These are phyloP conservation scores for Diatrype stigma DNA, from an alignment of 2,329 filamentous ascomycete genomes.

Conservation along the genomic window DNA sequence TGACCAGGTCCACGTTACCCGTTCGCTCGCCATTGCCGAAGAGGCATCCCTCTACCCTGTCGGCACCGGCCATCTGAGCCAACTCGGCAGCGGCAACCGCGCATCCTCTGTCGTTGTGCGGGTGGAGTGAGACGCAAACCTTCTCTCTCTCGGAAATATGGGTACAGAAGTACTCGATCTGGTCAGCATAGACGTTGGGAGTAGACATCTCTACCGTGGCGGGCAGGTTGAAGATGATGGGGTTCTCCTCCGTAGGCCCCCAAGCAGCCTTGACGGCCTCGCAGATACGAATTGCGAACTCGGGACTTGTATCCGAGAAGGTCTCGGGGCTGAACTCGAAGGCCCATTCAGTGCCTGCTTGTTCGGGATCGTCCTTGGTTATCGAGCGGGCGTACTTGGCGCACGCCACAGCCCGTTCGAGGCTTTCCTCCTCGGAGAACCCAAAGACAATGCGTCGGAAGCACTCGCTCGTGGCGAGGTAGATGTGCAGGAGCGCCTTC, in stretches of 20 bases:
- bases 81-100: conserved; percentile 86
- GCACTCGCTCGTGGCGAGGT: conserved; percentile 92
- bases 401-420: conserved; percentile 80
- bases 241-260: conserved; percentile 73
- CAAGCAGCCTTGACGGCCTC: conserved; percentile 92
- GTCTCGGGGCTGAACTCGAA: conserved; percentile 84
- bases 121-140: conserved; percentile 84
- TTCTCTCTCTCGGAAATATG: conserved; percentile 82
- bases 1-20: conserved; percentile 93
- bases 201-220: conserved; percentile 95
- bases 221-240: conserved; percentile 94
- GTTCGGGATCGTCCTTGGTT: conserved; percentile 70
- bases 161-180: conserved; percentile 92
- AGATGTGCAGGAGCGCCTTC: conserved; percentile 92
- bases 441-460: conserved; percentile 90
- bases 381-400: conserved; percentile 82
- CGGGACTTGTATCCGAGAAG: conserved; percentile 85
- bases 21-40: conserved; percentile 96
- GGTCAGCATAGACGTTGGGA: conserved; percentile 92
- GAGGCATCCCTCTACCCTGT: conserved; percentile 88
- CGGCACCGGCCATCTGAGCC: conserved; percentile 93
- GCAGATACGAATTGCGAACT: conserved; percentile 79
- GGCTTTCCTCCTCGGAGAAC: conserved; percentile 75
- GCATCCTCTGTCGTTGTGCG: conserved; percentile 91
- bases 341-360: conserved; percentile 61